A percentile compares a stretch with the other conserved stretches of the same genome.
These are phyloP conservation scores for Solanum pennellii DNA, from an alignment of 257 asterid species.

Conservation along the genomic window DNA sequence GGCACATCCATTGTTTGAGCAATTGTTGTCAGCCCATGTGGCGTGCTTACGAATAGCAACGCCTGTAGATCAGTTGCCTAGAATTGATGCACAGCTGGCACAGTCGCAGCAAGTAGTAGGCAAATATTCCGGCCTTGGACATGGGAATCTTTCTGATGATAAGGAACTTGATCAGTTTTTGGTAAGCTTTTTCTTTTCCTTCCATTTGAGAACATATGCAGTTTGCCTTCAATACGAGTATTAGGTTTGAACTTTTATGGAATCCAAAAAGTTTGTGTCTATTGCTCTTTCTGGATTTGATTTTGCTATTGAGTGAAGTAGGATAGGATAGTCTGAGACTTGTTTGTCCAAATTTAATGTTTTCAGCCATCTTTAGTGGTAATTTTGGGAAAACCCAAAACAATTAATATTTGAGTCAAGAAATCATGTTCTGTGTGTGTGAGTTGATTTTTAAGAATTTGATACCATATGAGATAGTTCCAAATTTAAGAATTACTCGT, in stretches of 20 bases:
- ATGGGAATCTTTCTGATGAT: conserved; percentile 33
- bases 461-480: not conserved
- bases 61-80: conserved; percentile 79
- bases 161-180: conserved; percentile 65
- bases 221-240: not conserved
- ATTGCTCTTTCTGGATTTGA: not conserved
- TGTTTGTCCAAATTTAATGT: not conserved
- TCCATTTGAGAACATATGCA: not conserved
- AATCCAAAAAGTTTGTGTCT: not conserved
- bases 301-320: not conserved
- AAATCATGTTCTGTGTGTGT: not conserved
- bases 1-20: conserved; percentile 60
- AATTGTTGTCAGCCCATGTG: conserved; percentile 60
- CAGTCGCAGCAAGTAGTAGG: conserved; percentile 60
- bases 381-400: not conserved
- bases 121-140: conserved; percentile 40
- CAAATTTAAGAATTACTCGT: not conserved
- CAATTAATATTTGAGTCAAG: not conserved
- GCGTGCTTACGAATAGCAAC: conserved; percentile 73
- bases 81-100: conserved; percentile 60
- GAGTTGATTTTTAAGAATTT: not conserved
- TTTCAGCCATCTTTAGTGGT: not conserved
- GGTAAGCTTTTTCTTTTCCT: conserved; percentile 15
- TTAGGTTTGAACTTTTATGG: not conserved
- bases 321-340: not conserved